Conservation (phyloP, 805 yeast genomes). For the Candida takata region DNA sequence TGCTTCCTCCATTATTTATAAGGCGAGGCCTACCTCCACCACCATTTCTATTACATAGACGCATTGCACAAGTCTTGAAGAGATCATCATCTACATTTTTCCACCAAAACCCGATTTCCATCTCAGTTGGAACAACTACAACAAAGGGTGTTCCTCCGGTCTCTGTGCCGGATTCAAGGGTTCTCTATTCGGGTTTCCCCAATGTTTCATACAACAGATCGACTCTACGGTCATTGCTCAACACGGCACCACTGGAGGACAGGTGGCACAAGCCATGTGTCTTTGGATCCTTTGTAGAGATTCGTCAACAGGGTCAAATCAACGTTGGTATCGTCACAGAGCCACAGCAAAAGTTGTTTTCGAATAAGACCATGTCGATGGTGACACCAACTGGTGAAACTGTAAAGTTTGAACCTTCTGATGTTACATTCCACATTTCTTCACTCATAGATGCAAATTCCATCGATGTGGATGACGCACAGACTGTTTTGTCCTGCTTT, state of each 20-base stretch:
- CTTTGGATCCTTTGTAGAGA: constrained; percentile 11
- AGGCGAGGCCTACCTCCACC: constrained; percentile 2
- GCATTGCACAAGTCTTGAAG: background rate
- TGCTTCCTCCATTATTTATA: background rate
- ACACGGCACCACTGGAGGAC: background rate
- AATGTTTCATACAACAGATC: background rate
- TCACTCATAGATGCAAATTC: background rate
- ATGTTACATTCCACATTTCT: constrained; percentile 11
- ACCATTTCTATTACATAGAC: too few species aligned
- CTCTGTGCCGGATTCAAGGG: background rate
- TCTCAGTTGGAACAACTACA: background rate
- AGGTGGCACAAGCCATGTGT: constrained; percentile 1
- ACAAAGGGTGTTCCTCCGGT: background rate
- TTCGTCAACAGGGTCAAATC: background rate
- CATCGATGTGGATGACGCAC: background rate
- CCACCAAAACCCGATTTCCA: background rate
- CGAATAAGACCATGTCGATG: constrained; percentile 4
- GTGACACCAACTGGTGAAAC: constrained; percentile 4
- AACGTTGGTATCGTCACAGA: constrained; percentile 4
- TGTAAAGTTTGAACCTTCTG: constrained; percentile 3
- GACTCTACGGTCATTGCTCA: background rate
- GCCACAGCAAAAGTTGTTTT: constrained; percentile 8
- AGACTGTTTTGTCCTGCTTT: background rate
- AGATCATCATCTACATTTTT: background rate
- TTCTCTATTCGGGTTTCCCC: background rate